These are phyloP conservation scores for Sugiyamaella xylanicola DNA, from an alignment of 1,139 yeast genomes.

Conservation along the genomic window DNA sequence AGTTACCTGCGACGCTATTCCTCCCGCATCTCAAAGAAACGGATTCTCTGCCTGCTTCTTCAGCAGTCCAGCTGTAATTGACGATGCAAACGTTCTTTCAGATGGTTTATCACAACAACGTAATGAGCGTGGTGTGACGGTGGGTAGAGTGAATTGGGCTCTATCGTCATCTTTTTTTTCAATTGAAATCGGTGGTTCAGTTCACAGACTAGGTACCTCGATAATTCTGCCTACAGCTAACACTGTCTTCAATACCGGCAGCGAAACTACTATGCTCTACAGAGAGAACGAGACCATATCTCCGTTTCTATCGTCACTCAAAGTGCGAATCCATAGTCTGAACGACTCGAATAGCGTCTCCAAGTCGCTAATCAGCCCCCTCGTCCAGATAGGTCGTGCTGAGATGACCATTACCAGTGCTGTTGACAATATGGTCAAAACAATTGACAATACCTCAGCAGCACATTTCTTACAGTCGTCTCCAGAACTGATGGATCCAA, in stretches of 20 bases:
- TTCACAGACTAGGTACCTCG: constrained; percentile 16
- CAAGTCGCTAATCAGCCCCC: constrained; percentile 26
- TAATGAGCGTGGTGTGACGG: constrained; percentile 16
- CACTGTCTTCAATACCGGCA: constrained; percentile 41
- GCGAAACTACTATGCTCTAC: constrained; percentile 33
- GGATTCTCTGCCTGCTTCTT: constrained; percentile 38
- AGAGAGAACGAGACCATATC: constrained; percentile 4
- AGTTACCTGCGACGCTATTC: constrained; percentile 39
- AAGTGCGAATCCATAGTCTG: constrained; percentile 23
- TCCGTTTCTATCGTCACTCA: constrained; percentile 17
- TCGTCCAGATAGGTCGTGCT: constrained; percentile 31
- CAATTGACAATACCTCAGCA: constrained; percentile 53
- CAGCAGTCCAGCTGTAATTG: constrained; percentile 26
- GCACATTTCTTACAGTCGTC: constrained; percentile 54
- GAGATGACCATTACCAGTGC: constrained; percentile 48
- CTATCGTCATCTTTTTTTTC: constrained; percentile 30
- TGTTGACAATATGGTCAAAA: constrained; percentile 56
- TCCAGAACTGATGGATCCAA: constrained; percentile 48
- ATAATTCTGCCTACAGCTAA: constrained; percentile 40
- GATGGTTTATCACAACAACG: constrained; percentile 8
- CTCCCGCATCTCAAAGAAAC: constrained; percentile 39
- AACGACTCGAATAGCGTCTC: constrained; percentile 22
- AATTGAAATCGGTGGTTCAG: constrained; percentile 17
- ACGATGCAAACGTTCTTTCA: constrained; percentile 29
- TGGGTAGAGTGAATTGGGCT: constrained; percentile 37